phyloP scores from a whole-genome alignment of 192 early-diverging fungal genomes.

The Entomortierella lignicola region DNA sequence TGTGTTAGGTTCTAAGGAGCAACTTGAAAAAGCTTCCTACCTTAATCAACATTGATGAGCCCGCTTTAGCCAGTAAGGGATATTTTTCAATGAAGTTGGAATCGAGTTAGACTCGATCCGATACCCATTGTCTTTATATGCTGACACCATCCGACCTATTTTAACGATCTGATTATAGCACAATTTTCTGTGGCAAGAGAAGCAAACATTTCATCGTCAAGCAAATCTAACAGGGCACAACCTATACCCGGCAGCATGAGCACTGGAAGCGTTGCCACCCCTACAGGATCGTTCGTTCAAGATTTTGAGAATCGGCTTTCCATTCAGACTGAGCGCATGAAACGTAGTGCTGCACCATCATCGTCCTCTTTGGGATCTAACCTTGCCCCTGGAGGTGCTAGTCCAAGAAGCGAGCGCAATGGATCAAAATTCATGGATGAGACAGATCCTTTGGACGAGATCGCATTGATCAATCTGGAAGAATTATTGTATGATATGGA shows the following conservation, averaged over 20 bases:
- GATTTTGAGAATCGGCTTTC: slow-evolving; percentile 50
- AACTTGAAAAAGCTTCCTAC: slow-evolving; percentile 58
- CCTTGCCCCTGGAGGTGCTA: slow-evolving; percentile 8
- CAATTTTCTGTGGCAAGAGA: slow-evolving; percentile 47
- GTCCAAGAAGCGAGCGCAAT: slow-evolving; percentile 14
- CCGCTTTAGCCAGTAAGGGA: slow-evolving; percentile 45
- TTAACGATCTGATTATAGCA: slow-evolving; percentile 20
- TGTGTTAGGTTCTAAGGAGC: slow-evolving; percentile 54
- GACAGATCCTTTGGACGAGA: slow-evolving; percentile 61
- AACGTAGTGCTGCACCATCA: slow-evolving; percentile 23
- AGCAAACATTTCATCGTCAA: neutral
- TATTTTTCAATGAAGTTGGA: too few species aligned
- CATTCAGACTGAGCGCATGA: slow-evolving; percentile 49
- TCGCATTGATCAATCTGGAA: slow-evolving; percentile 79
- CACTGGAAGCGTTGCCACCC: neutral
- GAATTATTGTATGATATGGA: slow-evolving; percentile 87
- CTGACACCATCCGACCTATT: too few species aligned
- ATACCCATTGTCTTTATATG: too few species aligned
- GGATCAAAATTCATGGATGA: slow-evolving; percentile 39
- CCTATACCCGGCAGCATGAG: slow-evolving; percentile 28
- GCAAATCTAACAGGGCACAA: slow-evolving; percentile 17
- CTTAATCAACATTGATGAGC: slow-evolving; percentile 63
- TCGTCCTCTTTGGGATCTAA: slow-evolving; percentile 16
- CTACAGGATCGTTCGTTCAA: slow-evolving; percentile 46
- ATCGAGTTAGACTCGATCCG: too few species aligned